Percentiles rank a stretch among this genome's conserved stretches.
These are phyloP conservation scores for Sedum album DNA, from an alignment of 164 flowering plant species.

Conservation along the genomic window DNA sequence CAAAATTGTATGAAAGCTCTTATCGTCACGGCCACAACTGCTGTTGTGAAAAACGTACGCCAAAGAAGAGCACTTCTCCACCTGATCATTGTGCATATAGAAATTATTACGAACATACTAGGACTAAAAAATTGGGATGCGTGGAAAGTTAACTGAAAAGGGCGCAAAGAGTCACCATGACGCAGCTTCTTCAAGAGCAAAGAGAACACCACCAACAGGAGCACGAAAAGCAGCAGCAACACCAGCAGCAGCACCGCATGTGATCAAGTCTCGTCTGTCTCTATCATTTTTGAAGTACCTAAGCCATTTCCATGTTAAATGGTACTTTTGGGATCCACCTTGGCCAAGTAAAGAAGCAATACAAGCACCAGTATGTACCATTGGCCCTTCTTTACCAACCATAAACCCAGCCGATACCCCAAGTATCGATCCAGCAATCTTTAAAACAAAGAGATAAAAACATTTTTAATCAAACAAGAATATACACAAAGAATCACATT, in stretches of 20 bases:
- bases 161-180: conserved; percentile 49
- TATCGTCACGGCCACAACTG: conserved; percentile 73
- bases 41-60: conserved; percentile 94
- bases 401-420: conserved; percentile 88
- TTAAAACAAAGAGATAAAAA: conserved; percentile 8
- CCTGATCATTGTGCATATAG: conserved; percentile 29
- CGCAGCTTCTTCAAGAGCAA: conserved; percentile 93
- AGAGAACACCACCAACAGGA: conserved; percentile 92
- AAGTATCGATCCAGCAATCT: conserved; percentile 77
- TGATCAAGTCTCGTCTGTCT: conserved; percentile 82
- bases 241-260: conserved; percentile 98
- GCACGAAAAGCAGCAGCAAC: conserved; percentile 97
- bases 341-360: conserved; percentile 83
- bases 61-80: conserved; percentile 98
- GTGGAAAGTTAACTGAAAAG: neutral
- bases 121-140: neutral
- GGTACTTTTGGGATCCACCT: conserved; percentile 83
- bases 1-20: conserved; percentile 61
- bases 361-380: conserved; percentile 98
- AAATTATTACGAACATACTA: neutral
- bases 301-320: conserved; percentile 88
- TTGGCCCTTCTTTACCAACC: conserved; percentile 96
- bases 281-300: conserved; percentile 85
- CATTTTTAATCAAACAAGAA: neutral
- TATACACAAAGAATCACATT: neutral